Base-by-base conservation (phyloP, 345 rosid genomes). In the Punica granatum region DNA sequence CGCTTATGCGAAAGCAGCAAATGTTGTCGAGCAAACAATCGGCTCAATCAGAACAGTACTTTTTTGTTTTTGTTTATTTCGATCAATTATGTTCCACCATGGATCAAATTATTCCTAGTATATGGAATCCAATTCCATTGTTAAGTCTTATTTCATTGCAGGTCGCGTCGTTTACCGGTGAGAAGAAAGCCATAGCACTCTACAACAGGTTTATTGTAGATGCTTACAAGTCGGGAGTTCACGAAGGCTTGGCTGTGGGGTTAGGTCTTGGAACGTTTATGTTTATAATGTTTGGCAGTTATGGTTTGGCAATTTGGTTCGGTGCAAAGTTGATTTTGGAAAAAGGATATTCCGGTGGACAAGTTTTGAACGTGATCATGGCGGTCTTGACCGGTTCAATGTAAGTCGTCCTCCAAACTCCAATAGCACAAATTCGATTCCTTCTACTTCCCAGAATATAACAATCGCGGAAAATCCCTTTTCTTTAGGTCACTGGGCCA, bases 91-190 rank as follows among this genome's bases (percentile, higher is more conserved):
- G 84, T 71, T 33, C 48, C 30, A 23, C 46, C 42, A 33, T 10
- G 32, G 12, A n/a, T 23, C 61, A 51, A 48, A 21, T 15, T 1
- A 7, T 4, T 10, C 16, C 7, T 10, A 10, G 9, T 58, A 2
- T 8, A 2, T 18, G 63, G 64, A 31, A 34, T 1, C 13, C 64
- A 16, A 23, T 0, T 30, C 14, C 23, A 41, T 33, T 43, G 41
- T 3, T 16, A 58, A 42, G 4, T n/a, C 41, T 31, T 63, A 11
- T 30, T 65, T 42, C 21, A 77, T 69, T 82, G 85, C 74, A 90
- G 97, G 97, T 92, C 60, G 98, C 88, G 9, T 86, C 98, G 0
- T 92, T 86, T 76, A 92, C 98, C 0, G 96, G 96, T 63, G 98
- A 92, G 76, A 86, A 85, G 75, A 83, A 79, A 80, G 92, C 97